Evolutionary conservation across 2,329 filamentous ascomycete species (phyloP), one percentile per base, ranked within the genome.

Genomic region (Epicoccum sorghinum): DNA sequence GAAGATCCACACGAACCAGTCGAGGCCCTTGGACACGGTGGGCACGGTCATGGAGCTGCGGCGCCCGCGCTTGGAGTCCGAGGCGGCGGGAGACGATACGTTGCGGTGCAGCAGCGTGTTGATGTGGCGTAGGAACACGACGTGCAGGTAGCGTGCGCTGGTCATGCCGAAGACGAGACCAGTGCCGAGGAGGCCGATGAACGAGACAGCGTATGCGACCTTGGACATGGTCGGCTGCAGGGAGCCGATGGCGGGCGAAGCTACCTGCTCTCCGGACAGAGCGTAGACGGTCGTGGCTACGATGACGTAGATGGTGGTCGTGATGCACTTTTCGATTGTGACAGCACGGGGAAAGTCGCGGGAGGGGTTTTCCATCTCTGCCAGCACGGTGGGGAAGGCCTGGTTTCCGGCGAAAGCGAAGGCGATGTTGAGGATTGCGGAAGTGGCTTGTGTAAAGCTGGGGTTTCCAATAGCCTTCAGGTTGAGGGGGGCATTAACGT

Each of bases 381-480:
- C 62, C 12, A 69, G 51, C 13, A 69, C 65, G 2, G 65, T 68
- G 1, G 64, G 64, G 4, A 69, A 69, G 2, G 66, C 65, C 41
- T 69, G 66, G 36, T 67, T 68, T n/a, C 66, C 66, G 3, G 65
- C 57, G 29, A 63, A 69, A 6, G 66, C 62, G 47, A 69, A 69
- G 2, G 62, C 65, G 35, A 68, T 67, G 47, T 69, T 69, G 40
- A 69, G 60, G 41, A 68, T 65, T 1, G 65, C 63, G 4, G 59
- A 56, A n/a, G 61, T 56, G 7, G 63, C 63, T 51, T 68, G 51
- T 2, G 57, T 63, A 33, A 69, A 67, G 2, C 50, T 64, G 4
- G 64, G 65, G 35, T 37, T 62, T 12, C 64, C 65, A 30, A 65
- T 61, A 18, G 57, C 62, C 37, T 64, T 61, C 25, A 69, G 47